phyloP scores from a whole-genome alignment of 1,284 basidiomycete species.

The Leccinum fallax region DNA sequence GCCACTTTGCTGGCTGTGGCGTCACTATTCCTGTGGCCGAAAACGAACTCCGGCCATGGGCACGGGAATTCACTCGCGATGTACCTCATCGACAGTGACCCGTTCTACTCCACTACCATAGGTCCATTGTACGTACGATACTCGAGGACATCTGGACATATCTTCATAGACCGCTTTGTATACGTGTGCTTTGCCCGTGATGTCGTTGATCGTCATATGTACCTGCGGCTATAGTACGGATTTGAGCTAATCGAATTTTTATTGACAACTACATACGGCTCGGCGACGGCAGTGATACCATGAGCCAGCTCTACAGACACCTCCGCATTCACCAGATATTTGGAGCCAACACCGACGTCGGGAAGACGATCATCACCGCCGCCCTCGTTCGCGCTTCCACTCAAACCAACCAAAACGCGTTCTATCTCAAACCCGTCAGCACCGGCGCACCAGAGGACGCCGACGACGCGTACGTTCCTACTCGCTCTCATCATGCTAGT shows the following conservation, averaged over 20 bases:
- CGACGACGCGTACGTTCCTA: conserved; percentile 70
- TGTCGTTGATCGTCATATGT: background rate
- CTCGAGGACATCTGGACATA: conserved; percentile 31
- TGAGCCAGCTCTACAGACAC: conserved; percentile 65
- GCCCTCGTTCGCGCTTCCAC: conserved; percentile 81
- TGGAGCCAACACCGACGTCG: conserved; percentile 91
- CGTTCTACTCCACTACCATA: conserved; percentile 15
- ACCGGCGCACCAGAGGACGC: conserved; percentile 82
- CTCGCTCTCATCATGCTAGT: background rate
- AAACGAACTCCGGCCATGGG: conserved; percentile 45
- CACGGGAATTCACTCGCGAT: conserved; percentile 37
- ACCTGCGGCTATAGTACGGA: conserved; percentile 8
- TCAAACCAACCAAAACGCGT: conserved; percentile 51
- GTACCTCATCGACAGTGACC: conserved; percentile 24
- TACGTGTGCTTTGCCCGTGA: conserved; percentile 4
- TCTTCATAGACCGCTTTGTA: conserved; percentile 17
- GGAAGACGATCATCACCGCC: conserved; percentile 88
- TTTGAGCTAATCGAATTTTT: conserved; percentile 14
- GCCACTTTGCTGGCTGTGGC: conserved; percentile 45
- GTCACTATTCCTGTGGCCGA: conserved; percentile 38
- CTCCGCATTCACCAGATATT: conserved; percentile 88
- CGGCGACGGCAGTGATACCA: background rate
- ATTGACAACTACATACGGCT: background rate
- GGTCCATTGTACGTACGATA: conserved; percentile 16
- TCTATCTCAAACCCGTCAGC: conserved; percentile 91